Conservation (phyloP, 257 asterid genomes). For the Solanum chiquidenum region DNA sequence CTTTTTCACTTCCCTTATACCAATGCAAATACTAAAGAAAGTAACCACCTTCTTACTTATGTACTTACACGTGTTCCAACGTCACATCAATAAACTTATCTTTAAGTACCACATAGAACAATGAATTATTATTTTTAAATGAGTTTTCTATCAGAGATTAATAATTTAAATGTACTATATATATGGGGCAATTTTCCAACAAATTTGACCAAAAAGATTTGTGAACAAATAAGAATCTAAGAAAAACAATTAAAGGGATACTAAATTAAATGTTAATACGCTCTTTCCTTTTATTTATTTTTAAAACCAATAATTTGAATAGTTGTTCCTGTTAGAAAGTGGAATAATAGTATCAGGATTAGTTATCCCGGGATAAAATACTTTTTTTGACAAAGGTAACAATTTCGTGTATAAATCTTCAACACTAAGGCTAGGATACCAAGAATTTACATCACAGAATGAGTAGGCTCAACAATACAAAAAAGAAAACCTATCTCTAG, state of each 20-base stretch:
- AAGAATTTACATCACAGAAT: background rate
- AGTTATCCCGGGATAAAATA: no score
- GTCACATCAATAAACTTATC: no score
- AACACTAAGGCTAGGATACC: background rate
- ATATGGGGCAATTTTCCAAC: background rate
- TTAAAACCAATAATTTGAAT: background rate
- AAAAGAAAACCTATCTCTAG: background rate
- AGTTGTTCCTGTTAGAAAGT: no score
- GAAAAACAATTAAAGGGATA: background rate
- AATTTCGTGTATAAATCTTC: background rate
- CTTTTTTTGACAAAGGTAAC: background rate
- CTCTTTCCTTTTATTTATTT: background rate
- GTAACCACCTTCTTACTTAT: no score
- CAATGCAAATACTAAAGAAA: no score
- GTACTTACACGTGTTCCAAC: no score
- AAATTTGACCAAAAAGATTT: background rate
- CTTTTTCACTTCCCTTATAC: no score
- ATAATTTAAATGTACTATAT: background rate
- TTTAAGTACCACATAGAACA: no score
- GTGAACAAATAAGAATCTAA: background rate
- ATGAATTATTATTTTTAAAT: no score
- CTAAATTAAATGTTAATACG: background rate
- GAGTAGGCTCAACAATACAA: background rate
- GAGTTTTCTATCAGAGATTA: no score
- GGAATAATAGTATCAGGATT: no score